Percentiles rank a stretch among this genome's conserved stretches.
These are phyloP conservation scores for Eucalyptus globulus DNA, from an alignment of 345 rosid genomes.

Conservation along the genomic window DNA sequence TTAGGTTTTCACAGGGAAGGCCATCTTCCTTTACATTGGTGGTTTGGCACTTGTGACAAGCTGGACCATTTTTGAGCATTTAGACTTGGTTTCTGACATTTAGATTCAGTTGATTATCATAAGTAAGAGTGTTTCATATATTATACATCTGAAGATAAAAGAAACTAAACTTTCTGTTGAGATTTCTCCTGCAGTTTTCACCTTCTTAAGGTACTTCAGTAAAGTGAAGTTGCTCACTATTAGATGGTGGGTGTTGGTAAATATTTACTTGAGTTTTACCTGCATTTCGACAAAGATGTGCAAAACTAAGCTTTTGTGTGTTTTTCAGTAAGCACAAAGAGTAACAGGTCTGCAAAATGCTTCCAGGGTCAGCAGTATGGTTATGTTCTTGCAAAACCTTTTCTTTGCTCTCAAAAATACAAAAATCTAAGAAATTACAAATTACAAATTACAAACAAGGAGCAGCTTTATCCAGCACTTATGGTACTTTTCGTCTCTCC, in stretches of 20 bases:
- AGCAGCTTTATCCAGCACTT: background rate
- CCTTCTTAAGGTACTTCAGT: background rate
- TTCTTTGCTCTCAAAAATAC: background rate
- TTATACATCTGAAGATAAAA: background rate
- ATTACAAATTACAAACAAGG: background rate
- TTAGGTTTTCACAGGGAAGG: background rate
- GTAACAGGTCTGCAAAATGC: background rate
- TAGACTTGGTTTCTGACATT: background rate
- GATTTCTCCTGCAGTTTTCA: background rate
- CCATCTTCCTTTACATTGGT: background rate
- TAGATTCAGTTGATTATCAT: background rate
- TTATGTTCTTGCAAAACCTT: background rate
- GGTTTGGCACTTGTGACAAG: background rate
- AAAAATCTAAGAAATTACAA: background rate
- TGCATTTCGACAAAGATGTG: background rate
- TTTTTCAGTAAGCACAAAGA: background rate
- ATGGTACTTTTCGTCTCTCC: background rate
- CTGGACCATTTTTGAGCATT: background rate
- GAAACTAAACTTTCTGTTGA: background rate
- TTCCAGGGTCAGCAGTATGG: background rate
- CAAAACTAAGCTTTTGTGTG: background rate
- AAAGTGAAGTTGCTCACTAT: background rate
- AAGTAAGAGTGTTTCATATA: background rate
- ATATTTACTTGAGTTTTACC: background rate
- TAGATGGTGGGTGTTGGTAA: background rate